Evolutionary conservation across 2,329 filamentous ascomycete genomes (phyloP).

Genomic region (Sporothrix curviconia): DNA sequence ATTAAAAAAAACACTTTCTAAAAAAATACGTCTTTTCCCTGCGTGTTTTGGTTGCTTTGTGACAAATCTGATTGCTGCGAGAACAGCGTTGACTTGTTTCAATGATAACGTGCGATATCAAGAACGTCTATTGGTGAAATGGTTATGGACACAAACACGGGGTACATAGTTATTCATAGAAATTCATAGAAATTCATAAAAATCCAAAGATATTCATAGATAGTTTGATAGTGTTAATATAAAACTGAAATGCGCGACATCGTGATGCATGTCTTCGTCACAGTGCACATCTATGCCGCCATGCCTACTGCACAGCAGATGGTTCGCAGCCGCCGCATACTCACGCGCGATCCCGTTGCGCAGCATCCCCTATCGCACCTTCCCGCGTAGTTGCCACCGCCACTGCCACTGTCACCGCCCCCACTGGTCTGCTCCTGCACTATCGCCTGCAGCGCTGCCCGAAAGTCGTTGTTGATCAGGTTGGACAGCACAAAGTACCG

Average conservation of each 20-base stretch:
- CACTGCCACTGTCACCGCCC: background rate
- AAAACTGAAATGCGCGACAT: background rate
- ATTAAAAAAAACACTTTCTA: too few species aligned
- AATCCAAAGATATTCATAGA: too few species aligned
- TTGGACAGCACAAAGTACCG: slow-evolving; percentile 6
- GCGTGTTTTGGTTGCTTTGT: too few species aligned
- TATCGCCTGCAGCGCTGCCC: background rate
- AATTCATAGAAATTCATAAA: too few species aligned
- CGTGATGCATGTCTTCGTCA: too few species aligned
- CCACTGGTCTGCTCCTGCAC: background rate
- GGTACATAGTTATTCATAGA: too few species aligned
- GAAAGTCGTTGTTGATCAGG: slow-evolving; percentile 4
- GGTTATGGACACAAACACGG: too few species aligned
- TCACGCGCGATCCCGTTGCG: background rate
- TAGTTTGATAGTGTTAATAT: background rate
- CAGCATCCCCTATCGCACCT: background rate
- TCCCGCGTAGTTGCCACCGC: background rate
- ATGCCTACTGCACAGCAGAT: background rate
- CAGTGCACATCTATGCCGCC: background rate
- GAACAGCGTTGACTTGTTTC: too few species aligned
- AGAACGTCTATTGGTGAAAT: too few species aligned
- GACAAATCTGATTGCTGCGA: too few species aligned
- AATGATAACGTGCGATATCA: too few species aligned
- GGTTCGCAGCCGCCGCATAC: background rate
- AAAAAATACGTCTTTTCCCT: too few species aligned